Evolutionary conservation across 2,329 filamentous ascomycete genomes (phyloP).

Genomic region (Penicillium sp.): DNA sequence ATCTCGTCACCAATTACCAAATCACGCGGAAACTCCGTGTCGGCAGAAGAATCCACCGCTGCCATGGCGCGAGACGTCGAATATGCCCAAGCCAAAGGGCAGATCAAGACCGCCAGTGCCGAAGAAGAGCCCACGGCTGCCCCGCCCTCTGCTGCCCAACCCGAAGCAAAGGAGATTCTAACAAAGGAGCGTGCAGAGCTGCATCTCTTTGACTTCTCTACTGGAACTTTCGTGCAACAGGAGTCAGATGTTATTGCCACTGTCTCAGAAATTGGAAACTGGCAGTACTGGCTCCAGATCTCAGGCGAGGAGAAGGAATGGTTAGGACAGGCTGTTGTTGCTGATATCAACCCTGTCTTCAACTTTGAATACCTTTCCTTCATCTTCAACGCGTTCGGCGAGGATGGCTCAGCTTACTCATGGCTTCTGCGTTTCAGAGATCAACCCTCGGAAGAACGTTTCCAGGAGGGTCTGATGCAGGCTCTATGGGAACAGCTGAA

Average conservation of each 20-base stretch:
- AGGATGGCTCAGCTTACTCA: conserved; percentile 87
- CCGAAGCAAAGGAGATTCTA: conserved; percentile 71
- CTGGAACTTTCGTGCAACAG: conserved; percentile 80
- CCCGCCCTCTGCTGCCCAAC: conserved; percentile 61
- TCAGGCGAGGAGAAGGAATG: conserved; percentile 74
- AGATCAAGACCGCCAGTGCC: conserved; percentile 36
- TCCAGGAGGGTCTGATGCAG: conserved; percentile 93
- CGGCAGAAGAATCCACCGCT: conserved; percentile 43
- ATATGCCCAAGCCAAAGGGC: conserved; percentile 43
- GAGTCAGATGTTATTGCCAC: conserved; percentile 73
- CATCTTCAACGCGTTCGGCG: conserved; percentile 95
- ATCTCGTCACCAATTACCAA: conserved; percentile 50
- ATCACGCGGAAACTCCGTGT: conserved; percentile 35
- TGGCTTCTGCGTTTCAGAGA: conserved; percentile 94
- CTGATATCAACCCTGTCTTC: conserved; percentile 96
- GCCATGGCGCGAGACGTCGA: conserved; percentile 49
- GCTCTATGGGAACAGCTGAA: conserved; percentile 97
- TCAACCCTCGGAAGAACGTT: conserved; percentile 74
- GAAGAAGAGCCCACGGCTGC: conserved; percentile 58
- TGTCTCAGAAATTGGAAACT: conserved; percentile 83
- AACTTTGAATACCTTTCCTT: conserved; percentile 99
- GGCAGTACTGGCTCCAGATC: conserved; percentile 96
- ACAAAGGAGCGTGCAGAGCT: conserved; percentile 77
- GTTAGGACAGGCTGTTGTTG: conserved; percentile 81
- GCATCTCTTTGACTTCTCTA: conserved; percentile 88